phyloP scores from a whole-genome alignment of 225 moss, liverwort and hornwort species.

The Asterella californica region DNA sequence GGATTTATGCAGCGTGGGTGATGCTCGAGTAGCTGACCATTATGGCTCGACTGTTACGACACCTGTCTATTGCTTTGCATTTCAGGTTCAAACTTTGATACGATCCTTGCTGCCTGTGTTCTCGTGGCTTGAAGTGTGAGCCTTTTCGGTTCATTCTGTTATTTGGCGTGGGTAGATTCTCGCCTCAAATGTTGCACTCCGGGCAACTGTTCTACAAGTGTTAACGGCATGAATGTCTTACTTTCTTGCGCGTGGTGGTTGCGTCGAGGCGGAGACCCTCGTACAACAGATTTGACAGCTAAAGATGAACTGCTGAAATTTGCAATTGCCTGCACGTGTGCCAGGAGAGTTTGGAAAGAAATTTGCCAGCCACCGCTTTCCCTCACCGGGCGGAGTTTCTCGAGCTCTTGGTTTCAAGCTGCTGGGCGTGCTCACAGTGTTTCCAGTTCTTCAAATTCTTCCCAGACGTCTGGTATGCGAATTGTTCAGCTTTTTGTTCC shows the following conservation, averaged over 20 bases:
- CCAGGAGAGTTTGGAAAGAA: slow-evolving; percentile 7
- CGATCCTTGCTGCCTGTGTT: neutral
- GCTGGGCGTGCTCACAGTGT: slow-evolving; percentile 2
- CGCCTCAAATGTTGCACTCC: neutral
- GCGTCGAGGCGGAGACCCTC: neutral
- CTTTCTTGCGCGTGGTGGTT: neutral
- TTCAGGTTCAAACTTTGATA: neutral
- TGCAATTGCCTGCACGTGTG: neutral
- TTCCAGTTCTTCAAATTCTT: neutral
- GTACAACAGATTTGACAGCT: neutral
- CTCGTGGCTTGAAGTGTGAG: neutral
- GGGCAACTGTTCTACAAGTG: neutral
- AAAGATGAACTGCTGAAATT: neutral
- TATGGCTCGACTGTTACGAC: slow-evolving; percentile 32
- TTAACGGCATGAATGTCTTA: neutral
- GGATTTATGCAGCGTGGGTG: neutral
- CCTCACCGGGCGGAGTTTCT: neutral
- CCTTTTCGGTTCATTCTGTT: neutral
- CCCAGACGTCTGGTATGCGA: slow-evolving; percentile 15
- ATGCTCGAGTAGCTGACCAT: slow-evolving; percentile 1
- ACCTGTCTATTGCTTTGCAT: slow-evolving; percentile 1
- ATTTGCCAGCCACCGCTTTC: slow-evolving; percentile 7
- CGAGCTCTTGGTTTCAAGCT: slow-evolving; percentile 1
- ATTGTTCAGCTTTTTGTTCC: neutral
- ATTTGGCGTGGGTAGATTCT: neutral